These are phyloP conservation scores for Clitopilus passeckerianus DNA, from an alignment of 768 basidiomycete species.

Conservation along the genomic window DNA sequence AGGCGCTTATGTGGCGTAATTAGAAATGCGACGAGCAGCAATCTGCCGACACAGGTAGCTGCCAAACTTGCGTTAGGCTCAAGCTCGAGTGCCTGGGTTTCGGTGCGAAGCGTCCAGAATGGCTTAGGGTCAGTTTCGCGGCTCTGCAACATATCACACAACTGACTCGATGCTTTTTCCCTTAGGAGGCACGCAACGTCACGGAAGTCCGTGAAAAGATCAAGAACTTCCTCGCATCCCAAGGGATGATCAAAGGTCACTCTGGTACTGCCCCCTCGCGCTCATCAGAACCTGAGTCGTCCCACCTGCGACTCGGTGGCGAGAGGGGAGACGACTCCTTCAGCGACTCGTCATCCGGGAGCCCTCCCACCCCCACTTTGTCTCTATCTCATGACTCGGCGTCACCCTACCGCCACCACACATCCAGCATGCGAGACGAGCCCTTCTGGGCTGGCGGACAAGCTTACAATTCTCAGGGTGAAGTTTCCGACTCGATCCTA, in stretches of 20 bases:
- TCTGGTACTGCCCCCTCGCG: conserved; percentile 61
- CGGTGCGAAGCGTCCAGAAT: conserved; percentile 81
- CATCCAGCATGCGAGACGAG: conserved; percentile 20
- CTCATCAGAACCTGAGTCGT: conserved; percentile 48
- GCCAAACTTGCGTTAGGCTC: conserved; percentile 74
- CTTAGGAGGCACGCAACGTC: conserved; percentile 66
- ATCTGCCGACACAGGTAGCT: conserved; percentile 50
- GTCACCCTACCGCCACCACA: conserved; percentile 11
- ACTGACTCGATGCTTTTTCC: background rate
- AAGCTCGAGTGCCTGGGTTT: conserved; percentile 83
- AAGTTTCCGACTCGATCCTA: conserved; percentile 20
- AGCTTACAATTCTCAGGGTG: conserved; percentile 7
- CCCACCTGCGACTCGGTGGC: conserved; percentile 47
- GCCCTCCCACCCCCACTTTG: conserved; percentile 24
- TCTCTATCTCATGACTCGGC: conserved; percentile 13
- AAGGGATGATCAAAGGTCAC: conserved; percentile 89
- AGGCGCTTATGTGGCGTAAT: conserved; percentile 3
- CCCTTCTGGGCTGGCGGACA: conserved; percentile 1
- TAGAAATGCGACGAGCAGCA: conserved; percentile 84
- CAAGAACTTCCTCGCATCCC: conserved; percentile 71
- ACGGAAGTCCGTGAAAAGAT: conserved; percentile 70
- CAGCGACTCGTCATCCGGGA: conserved; percentile 26
- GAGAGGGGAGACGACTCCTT: conserved; percentile 20
- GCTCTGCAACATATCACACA: background rate
- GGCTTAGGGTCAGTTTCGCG: conserved; percentile 63